Conservation (phyloP, 257 asterid species). For the Petunia secreta region DNA sequence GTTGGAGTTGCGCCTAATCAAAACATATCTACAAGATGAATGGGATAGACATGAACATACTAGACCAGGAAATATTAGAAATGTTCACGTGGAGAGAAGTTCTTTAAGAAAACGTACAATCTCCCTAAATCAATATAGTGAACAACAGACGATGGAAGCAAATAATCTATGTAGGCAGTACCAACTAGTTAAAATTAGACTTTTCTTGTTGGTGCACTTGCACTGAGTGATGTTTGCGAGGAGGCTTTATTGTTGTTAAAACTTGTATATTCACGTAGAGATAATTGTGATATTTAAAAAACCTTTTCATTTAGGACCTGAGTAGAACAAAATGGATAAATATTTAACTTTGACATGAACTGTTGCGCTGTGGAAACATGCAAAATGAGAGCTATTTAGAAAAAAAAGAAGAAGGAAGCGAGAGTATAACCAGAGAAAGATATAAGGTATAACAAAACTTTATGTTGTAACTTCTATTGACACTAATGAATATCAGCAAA, state of each 20-base stretch:
- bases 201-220: neutral
- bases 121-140: no score
- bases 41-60: no score
- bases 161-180: neutral
- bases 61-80: no score
- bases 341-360: neutral
- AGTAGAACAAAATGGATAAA: neutral
- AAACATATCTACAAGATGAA: no score
- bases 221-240: neutral
- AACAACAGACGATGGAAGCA: no score
- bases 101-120: neutral
- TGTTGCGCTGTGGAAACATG: neutral
- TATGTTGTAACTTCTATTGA: neutral
- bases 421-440: neutral
- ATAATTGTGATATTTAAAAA: neutral
- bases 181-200: neutral
- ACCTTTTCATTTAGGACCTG: neutral
- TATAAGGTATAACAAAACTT: neutral
- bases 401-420: neutral
- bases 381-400: neutral
- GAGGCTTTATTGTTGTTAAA: neutral
- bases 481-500: neutral
- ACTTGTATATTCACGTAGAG: neutral
- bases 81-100: neutral
- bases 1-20: no score